Base-by-base conservation (phyloP, 495 filamentous ascomycete species). In the Trichoderma parareesei region DNA sequence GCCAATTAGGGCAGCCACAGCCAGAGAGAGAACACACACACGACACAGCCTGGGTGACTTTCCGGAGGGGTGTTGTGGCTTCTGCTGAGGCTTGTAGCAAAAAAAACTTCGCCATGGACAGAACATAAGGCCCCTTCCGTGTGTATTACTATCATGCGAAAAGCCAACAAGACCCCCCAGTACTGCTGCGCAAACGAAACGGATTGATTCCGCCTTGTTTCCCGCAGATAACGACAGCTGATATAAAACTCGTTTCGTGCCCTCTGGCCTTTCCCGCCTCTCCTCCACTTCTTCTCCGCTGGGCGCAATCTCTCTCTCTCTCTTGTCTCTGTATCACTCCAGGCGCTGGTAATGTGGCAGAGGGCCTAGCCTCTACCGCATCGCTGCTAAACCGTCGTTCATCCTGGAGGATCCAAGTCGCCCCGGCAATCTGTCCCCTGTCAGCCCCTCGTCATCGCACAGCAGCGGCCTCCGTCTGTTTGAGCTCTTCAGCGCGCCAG, bases 291-390 rank as follows among this genome's bases (percentile, higher is more conserved):
- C n/a, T 27, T 48, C 44, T 41, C 37, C 16, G 27, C 37, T 37
- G 18, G 10, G 53, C 53, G 48, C 71, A 72, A 64, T 65, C 6
- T 27, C 27, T 27, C 27, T 27, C 27, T 27, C 27, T 27, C 27
- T 27, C 27, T 27, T 2, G 2, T 27, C 27, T 27, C 27, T 27
- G 40, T 41, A 41, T 11, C 40, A 7, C 6, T 11, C 1, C 40
- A 6, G 40, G 40, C 40, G 40, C 40, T 41, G 40, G 40, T 41
- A 41, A 75, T 75, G 73, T 68, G 66, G 73, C 70, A 44, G 61
- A 40, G 69, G 71, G 71, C 67, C 62, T 48, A 48, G 13, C 43
- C 73, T 75, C 73, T 71, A 71, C 70, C 71, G 72, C 71, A 72
- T 71, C 69, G 66, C 66, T 68, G 66, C 64, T 65, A 46, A 46